phyloP scores from a whole-genome alignment of 2,329 filamentous ascomycete species.

The Pseudogymnoascus sp. region DNA sequence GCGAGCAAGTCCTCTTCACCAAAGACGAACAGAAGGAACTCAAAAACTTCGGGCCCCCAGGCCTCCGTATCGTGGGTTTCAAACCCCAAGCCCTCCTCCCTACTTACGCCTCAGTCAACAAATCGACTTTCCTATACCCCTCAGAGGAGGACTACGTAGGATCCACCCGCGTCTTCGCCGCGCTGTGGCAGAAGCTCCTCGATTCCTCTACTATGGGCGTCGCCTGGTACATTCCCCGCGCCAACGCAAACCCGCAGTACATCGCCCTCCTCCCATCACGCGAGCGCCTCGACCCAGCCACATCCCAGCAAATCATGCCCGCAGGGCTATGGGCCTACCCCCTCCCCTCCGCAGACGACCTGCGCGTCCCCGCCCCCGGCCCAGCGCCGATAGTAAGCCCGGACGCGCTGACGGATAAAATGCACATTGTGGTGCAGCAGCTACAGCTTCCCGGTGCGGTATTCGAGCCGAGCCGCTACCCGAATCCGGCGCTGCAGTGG shows the following conservation, averaged over 20 bases:
- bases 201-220: constrained; percentile 73
- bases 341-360: constrained; percentile 81
- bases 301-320: constrained; percentile 62
- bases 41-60: constrained; percentile 70
- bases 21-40: constrained; percentile 74
- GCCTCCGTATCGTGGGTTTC: constrained; percentile 88
- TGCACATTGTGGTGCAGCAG: constrained; percentile 72
- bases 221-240: constrained; percentile 80
- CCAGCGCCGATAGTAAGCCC: constrained; percentile 49
- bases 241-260: constrained; percentile 70
- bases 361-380: constrained; percentile 64
- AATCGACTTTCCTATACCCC: constrained; percentile 88
- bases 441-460: constrained; percentile 77
- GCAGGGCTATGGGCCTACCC: constrained; percentile 84
- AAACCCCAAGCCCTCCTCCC: constrained; percentile 70
- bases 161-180: constrained; percentile 86
- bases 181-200: constrained; percentile 79
- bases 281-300: constrained; percentile 55
- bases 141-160: constrained; percentile 85
- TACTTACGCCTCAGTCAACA: constrained; percentile 76
- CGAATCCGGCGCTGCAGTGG: constrained; percentile 91
- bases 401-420: constrained; percentile 66
- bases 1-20: constrained; percentile 78
- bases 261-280: constrained; percentile 74
- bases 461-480: constrained; percentile 81